Conservation (phyloP, 306 rosid genomes). For the Sicyos baderoa region DNA sequence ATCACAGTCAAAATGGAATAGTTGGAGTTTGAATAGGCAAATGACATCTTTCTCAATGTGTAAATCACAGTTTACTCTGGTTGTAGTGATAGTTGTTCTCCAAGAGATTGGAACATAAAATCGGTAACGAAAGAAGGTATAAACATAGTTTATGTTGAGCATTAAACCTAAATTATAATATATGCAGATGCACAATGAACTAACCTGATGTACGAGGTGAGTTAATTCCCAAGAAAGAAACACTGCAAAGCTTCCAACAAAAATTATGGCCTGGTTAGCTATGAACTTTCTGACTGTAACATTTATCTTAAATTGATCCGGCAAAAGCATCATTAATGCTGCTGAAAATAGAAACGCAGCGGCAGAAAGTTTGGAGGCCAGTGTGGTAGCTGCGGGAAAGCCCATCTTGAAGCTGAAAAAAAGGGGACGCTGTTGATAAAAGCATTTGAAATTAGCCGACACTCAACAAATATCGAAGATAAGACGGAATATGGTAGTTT, state of each 20-base stretch:
- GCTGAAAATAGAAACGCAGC: conserved; percentile 51
- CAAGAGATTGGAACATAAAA: neutral
- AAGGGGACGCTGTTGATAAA: conserved; percentile 68
- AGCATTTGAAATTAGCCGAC: conserved; percentile 14
- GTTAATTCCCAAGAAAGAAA: conserved; percentile 78
- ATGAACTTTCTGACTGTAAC: conserved; percentile 32
- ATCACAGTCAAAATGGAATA: neutral
- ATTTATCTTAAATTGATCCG: conserved; percentile 30
- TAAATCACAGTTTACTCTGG: neutral
- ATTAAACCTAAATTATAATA: neutral
- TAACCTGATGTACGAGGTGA: conserved; percentile 74
- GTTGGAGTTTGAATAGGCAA: neutral
- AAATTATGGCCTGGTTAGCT: conserved; percentile 40
- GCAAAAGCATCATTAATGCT: conserved; percentile 39
- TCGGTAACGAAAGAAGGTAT: too few species aligned
- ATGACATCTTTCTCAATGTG: neutral
- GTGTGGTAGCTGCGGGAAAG: conserved; percentile 47
- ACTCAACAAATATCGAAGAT: neutral
- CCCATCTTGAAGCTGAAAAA: conserved; percentile 96
- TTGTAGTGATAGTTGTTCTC: neutral
- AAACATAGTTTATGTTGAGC: neutral
- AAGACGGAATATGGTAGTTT: neutral
- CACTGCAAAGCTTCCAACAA: conserved; percentile 49
- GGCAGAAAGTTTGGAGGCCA: conserved; percentile 55
- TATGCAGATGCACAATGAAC: conserved; percentile 25